These are phyloP conservation scores for Crithidia sp. DNA, from an alignment of 208 protist genomes.

Conservation along the genomic window DNA sequence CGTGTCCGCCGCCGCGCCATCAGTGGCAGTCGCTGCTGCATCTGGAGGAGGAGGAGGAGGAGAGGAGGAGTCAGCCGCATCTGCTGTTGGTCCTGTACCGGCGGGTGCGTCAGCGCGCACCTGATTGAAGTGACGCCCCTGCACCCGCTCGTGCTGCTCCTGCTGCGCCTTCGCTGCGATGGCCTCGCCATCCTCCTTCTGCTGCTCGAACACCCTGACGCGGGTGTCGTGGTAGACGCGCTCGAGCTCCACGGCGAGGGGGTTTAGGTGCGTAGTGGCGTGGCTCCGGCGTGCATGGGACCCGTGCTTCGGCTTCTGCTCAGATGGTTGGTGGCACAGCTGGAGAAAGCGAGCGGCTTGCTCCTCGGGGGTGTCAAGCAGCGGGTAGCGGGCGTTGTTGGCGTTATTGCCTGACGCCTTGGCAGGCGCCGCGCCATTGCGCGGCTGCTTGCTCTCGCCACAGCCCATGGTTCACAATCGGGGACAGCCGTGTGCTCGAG, in stretches of 20 bases:
- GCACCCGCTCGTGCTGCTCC: conserved; percentile 1
- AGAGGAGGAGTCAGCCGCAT: too few relatives aligned
- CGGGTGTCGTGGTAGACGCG: conserved; percentile 12
- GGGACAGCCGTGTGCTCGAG: too few relatives aligned
- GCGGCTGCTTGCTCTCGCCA: background rate
- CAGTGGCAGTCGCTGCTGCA: background rate
- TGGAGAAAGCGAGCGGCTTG: conserved; percentile 8
- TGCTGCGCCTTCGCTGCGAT: background rate
- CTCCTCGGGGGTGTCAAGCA: conserved; percentile 17
- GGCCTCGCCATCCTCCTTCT: background rate
- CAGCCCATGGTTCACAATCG: conserved; percentile 2
- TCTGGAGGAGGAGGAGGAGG: too few relatives aligned
- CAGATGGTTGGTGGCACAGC: background rate
- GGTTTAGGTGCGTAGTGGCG: background rate
- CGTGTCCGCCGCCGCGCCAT: background rate
- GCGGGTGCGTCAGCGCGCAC: background rate
- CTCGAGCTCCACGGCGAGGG: conserved; percentile 6
- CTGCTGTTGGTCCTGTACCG: background rate
- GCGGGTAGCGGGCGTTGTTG: conserved; percentile 2
- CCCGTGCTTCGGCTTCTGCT: too few relatives aligned
- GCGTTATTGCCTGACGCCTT: background rate
- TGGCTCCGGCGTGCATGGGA: too few relatives aligned
- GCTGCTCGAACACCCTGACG: conserved; percentile 1
- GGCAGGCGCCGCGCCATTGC: background rate
- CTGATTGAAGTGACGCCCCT: background rate